A percentile compares a stretch with the other conserved stretches of the same genome.
phyloP scores from a whole-genome alignment of 768 basidiomycete species.

The Boletus bicolor region DNA sequence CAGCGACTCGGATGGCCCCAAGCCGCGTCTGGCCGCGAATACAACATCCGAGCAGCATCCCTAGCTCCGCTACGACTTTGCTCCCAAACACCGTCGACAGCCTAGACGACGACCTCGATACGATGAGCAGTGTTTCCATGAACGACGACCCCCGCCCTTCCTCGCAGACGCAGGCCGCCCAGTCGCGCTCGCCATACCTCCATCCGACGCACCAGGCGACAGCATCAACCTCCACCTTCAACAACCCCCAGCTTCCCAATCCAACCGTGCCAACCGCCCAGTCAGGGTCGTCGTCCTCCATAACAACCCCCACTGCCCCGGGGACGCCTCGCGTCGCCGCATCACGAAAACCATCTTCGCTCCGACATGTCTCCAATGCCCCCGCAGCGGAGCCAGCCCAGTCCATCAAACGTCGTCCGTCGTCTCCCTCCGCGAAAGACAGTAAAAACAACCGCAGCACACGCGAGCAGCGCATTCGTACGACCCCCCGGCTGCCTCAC shows the following conservation, averaged over 20 bases:
- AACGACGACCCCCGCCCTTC: conserved; percentile 15
- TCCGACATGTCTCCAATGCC: conserved; percentile 31
- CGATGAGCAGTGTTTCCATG: conserved; percentile 20
- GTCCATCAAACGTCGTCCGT: conserved; percentile 23
- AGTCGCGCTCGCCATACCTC: conserved; percentile 37
- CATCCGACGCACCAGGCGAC: conserved; percentile 34
- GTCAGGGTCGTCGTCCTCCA: conserved; percentile 7
- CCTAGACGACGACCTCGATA: conserved; percentile 23
- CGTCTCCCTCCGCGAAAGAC: conserved; percentile 31
- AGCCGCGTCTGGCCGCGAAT: conserved; percentile 21
- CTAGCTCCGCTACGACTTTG: neutral
- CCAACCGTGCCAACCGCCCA: neutral
- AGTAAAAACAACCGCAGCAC: conserved; percentile 6
- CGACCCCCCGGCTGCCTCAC: conserved; percentile 59
- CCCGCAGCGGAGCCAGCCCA: conserved; percentile 26
- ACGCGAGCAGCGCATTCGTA: conserved; percentile 38
- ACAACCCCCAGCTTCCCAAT: conserved; percentile 10
- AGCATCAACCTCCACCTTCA: conserved; percentile 38
- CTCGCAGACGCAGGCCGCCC: conserved; percentile 2
- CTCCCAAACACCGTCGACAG: conserved; percentile 12
- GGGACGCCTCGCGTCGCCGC: conserved; percentile 26
- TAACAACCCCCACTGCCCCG: conserved; percentile 18
- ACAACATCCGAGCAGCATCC: conserved; percentile 12
- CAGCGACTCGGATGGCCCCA: conserved; percentile 13
- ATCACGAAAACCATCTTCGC: conserved; percentile 31